Percentiles rank a stretch among this genome's conserved stretches.
Conservation (phyloP, 768 basidiomycete species). For the Boletus reticuloceps region DNA sequence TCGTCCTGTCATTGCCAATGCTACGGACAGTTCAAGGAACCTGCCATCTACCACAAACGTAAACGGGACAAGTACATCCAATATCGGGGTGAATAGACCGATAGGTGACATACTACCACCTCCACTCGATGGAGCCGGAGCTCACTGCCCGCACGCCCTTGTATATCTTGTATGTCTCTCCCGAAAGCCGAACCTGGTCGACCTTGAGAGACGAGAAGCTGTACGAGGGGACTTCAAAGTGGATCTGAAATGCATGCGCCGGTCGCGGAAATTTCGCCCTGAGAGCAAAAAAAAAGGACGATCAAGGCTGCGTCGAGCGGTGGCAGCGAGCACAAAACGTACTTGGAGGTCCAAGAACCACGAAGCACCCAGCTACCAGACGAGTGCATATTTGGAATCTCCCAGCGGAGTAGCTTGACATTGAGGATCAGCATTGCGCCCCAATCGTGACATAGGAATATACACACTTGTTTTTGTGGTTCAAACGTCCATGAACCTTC, state of each 20-base stretch:
- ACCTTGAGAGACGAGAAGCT: slow-evolving; percentile 82
- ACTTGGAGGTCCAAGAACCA: slow-evolving; percentile 75
- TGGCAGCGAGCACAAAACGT: slow-evolving; percentile 23
- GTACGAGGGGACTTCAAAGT: slow-evolving; percentile 66
- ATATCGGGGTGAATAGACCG: too few species aligned
- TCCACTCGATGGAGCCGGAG: slow-evolving; percentile 31
- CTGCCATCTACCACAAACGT: not conserved
- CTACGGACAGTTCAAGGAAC: not conserved
- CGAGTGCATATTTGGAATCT: slow-evolving; percentile 63
- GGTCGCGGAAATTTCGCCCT: slow-evolving; percentile 54
- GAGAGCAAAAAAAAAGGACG: slow-evolving; percentile 5
- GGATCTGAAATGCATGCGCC: slow-evolving; percentile 69
- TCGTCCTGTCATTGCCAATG: not conserved
- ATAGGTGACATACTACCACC: slow-evolving; percentile 34
- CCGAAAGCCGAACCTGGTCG: slow-evolving; percentile 77
- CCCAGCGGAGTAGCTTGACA: slow-evolving; percentile 73
- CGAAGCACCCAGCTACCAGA: slow-evolving; percentile 71
- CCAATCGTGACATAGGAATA: not conserved
- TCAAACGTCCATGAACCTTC: slow-evolving; percentile 84
- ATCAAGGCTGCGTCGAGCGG: not conserved
- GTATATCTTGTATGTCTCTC: slow-evolving; percentile 86
- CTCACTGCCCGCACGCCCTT: slow-evolving; percentile 77
- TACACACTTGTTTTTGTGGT: slow-evolving; percentile 54
- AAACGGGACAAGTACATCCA: not conserved
- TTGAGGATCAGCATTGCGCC: not conserved